Conservation (phyloP, 2,329 filamentous ascomycete genomes). For the Aspergillus hiratsukae region DNA sequence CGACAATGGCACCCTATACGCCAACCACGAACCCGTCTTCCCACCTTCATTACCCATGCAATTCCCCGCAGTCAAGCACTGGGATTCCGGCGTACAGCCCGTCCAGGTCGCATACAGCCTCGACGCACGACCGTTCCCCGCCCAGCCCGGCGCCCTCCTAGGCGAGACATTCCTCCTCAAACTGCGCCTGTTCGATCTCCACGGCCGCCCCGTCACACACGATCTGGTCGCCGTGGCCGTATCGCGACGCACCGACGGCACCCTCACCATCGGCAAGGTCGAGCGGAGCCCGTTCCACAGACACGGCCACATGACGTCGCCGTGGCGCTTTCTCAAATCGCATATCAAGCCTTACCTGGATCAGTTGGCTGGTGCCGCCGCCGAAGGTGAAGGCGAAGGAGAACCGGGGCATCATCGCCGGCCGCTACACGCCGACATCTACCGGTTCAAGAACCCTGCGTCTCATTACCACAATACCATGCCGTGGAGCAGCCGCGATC, state of each 20-base stretch:
- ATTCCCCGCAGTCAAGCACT: constrained; percentile 21
- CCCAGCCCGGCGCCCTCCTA: constrained; percentile 9
- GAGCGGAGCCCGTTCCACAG: constrained; percentile 18
- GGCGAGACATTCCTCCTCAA: constrained; percentile 20
- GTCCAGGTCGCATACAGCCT: constrained; percentile 21
- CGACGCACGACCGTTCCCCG: constrained; percentile 19
- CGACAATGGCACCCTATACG: constrained; percentile 22
- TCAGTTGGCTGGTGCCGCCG: neutral
- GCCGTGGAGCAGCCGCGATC: constrained; percentile 17
- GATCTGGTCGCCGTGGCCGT: constrained; percentile 28
- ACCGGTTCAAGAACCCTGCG: constrained; percentile 6
- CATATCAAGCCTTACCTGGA: constrained; percentile 1
- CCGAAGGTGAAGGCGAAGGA: neutral
- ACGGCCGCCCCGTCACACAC: constrained; percentile 22
- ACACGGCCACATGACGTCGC: neutral
- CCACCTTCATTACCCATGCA: constrained; percentile 24
- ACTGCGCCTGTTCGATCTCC: constrained; percentile 20
- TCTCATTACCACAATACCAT: constrained; percentile 17
- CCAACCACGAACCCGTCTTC: constrained; percentile 27
- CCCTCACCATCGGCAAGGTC: constrained; percentile 24
- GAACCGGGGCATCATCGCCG: constrained; percentile 6
- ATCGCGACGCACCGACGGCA: constrained; percentile 19
- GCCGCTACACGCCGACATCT: constrained; percentile 16
- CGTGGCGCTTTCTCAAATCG: neutral
- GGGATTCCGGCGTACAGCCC: constrained; percentile 7